These are phyloP conservation scores for Aspergillus sp. DNA, from an alignment of 2,329 filamentous ascomycete genomes.

Conservation along the genomic window DNA sequence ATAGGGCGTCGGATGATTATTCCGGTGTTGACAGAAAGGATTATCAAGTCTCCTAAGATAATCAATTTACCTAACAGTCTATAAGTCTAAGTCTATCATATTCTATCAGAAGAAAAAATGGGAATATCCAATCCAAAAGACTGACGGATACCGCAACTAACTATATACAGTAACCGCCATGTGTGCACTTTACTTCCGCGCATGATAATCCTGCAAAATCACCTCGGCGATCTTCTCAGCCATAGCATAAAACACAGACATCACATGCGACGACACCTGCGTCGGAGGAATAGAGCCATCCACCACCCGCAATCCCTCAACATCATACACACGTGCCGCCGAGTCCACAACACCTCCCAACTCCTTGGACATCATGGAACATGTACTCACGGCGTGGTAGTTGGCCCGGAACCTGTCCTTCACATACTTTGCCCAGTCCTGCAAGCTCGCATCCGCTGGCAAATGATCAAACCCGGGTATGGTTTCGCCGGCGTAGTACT, in stretches of 20 bases:
- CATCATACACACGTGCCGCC: slow-evolving; percentile 23
- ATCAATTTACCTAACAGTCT: too few species aligned
- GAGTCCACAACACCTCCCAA: slow-evolving; percentile 28
- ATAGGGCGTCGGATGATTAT: too few species aligned
- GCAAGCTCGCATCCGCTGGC: slow-evolving; percentile 12
- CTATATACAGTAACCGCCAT: too few species aligned
- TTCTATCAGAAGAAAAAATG: too few species aligned
- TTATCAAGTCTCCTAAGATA: too few species aligned
- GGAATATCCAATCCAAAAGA: too few species aligned
- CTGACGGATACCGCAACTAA: too few species aligned
- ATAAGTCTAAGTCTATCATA: too few species aligned
- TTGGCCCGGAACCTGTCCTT: slow-evolving; percentile 21
- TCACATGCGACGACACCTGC: slow-evolving; percentile 25
- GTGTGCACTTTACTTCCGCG: background rate
- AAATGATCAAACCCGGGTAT: slow-evolving; percentile 10
- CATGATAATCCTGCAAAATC: slow-evolving; percentile 9
- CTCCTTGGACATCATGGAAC: slow-evolving; percentile 27
- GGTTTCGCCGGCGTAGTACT: slow-evolving; percentile 13
- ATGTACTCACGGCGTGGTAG: slow-evolving; percentile 25
- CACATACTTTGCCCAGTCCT: slow-evolving; percentile 18
- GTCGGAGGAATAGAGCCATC: slow-evolving; percentile 32
- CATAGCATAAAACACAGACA: slow-evolving; percentile 26
- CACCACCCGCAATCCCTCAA: slow-evolving; percentile 28
- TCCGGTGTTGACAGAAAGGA: too few species aligned
- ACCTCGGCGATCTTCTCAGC: slow-evolving; percentile 18